Percentiles rank a stretch among this genome's conserved stretches.
These are phyloP conservation scores for Aspergillus funiculosus DNA, from an alignment of 495 filamentous ascomycete species.

Conservation along the genomic window DNA sequence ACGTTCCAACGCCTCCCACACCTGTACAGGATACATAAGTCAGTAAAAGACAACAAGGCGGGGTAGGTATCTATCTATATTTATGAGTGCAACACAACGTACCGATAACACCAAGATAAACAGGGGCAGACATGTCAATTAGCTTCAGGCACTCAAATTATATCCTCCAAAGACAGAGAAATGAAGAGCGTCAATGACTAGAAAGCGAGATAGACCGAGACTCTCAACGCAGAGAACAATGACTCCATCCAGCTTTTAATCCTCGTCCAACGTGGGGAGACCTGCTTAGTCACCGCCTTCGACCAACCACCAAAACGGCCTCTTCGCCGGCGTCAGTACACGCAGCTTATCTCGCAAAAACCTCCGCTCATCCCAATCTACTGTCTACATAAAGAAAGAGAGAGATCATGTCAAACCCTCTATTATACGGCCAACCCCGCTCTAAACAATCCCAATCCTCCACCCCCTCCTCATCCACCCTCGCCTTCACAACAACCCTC, in stretches of 20 bases:
- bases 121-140: slow-evolving; percentile 34
- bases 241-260: slow-evolving; percentile 5
- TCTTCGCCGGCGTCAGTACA: too few relatives aligned
- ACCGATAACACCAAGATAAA: slow-evolving; percentile 47
- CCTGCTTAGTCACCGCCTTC: slow-evolving; percentile 14
- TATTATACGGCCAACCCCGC: slow-evolving; percentile 70
- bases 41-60: too few relatives aligned
- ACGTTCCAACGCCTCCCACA: slow-evolving; percentile 85
- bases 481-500: slow-evolving; percentile 74
- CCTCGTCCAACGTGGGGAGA: slow-evolving; percentile 5
- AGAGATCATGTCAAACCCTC: slow-evolving; percentile 16
- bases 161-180: too few relatives aligned
- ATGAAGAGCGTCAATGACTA: neutral
- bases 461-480: slow-evolving; percentile 62
- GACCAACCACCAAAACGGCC: too few relatives aligned
- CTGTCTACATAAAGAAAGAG: neutral
- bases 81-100: slow-evolving; percentile 4
- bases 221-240: neutral
- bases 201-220: neutral
- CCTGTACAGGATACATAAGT: slow-evolving; percentile 50
- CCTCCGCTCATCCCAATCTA: neutral
- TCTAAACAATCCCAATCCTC: slow-evolving; percentile 44
- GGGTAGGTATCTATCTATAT: neutral
- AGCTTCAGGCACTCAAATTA: too few relatives aligned
- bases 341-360: too few relatives aligned